phyloP scores from a whole-genome alignment of 345 rosid species.

The Sonneratia alba region DNA sequence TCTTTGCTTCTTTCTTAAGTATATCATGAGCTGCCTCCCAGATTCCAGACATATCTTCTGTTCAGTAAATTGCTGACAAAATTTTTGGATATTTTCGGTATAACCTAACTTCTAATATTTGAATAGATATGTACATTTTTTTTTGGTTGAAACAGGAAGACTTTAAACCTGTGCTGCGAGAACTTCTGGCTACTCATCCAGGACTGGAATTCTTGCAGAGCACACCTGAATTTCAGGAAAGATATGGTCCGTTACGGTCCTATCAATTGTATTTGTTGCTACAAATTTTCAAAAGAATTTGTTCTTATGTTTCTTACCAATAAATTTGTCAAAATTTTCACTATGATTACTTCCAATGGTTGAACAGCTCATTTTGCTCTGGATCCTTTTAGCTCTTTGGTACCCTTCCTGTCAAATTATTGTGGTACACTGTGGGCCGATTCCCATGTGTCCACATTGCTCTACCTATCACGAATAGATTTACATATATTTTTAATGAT shows the following conservation, averaged over 20 bases:
- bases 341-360: neutral
- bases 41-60: neutral
- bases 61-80: neutral
- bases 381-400: neutral
- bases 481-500: neutral
- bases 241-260: constrained; percentile 55
- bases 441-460: too few species aligned
- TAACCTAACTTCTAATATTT: neutral
- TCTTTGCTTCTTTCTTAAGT: neutral
- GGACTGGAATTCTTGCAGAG: constrained; percentile 70
- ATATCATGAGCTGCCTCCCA: neutral
- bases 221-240: constrained; percentile 83
- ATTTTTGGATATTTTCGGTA: neutral
- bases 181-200: constrained; percentile 71
- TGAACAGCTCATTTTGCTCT: neutral
- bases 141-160: constrained; percentile 49
- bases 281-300: neutral
- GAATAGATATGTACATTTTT: neutral
- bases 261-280: neutral
- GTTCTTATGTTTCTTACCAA: neutral
- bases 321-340: neutral
- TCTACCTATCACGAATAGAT: neutral
- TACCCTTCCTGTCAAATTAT: too few species aligned
- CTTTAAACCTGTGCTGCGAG: constrained; percentile 75
- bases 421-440: too few species aligned